Evolutionary conservation across 129 eudicot genomes (phyloP).

Genomic region (Daucus carota): DH1_v3.0 NC_030382.2:34993001-34993500

Average conservation of each 20-base stretch:
- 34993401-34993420: background rate
- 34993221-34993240: too few species aligned
- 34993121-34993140: conserved; percentile 74
- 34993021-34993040: too few species aligned
- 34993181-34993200: conserved; percentile 1
- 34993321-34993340: conserved; percentile 48
- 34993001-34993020: too few species aligned
- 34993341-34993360: conserved; percentile 65
- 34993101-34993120: conserved; percentile 59
- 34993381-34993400: background rate
- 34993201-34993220: background rate
- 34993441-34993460: background rate
- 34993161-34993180: conserved; percentile 42
- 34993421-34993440: background rate
- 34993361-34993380: conserved; percentile 19
- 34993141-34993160: conserved; percentile 63
- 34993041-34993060: background rate
- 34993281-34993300: background rate
- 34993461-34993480: background rate
- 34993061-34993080: too few species aligned
- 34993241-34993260: background rate
- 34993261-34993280: too few species aligned
- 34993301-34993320: background rate
- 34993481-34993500: background rate
- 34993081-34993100: conserved; percentile 66